Evolutionary conservation across 257 asterid species (phyloP).

Genomic region (Gynochthodes officinalis): DNA sequence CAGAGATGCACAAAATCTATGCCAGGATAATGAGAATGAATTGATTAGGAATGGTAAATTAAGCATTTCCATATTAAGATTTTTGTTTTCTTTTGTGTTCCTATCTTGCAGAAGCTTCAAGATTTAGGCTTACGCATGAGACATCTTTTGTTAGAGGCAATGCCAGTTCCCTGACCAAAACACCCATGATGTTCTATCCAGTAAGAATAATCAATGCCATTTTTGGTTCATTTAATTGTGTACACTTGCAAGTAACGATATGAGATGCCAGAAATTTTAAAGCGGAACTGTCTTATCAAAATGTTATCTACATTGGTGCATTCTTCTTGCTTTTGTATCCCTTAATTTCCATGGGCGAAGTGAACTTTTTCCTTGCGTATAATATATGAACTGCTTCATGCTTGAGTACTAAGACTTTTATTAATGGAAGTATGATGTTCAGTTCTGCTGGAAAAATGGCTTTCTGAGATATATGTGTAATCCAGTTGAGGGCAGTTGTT

Average conservation of each 20-base stretch:
- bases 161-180: constrained; percentile 57
- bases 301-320: background rate
- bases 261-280: background rate
- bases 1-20: background rate
- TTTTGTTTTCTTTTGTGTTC: too few relatives aligned
- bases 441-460: too few relatives aligned
- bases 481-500: too few relatives aligned
- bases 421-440: too few relatives aligned
- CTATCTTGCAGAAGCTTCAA: constrained; percentile 53
- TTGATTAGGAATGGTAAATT: background rate
- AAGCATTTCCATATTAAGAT: background rate
- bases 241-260: background rate
- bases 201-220: constrained; percentile 44
- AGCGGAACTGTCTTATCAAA: background rate
- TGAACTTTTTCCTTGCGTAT: too few relatives aligned
- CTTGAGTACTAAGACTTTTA: too few relatives aligned
- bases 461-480: too few relatives aligned
- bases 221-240: background rate
- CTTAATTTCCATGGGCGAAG: too few relatives aligned
- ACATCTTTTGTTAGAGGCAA: constrained; percentile 89
- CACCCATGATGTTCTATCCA: constrained; percentile 57
- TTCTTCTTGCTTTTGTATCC: too few relatives aligned
- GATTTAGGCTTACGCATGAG: constrained; percentile 91
- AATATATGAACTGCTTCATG: too few relatives aligned
- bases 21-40: background rate